Conservation (phyloP, 495 filamentous ascomycete genomes). For the Opeltia flavorubescens region DNA sequence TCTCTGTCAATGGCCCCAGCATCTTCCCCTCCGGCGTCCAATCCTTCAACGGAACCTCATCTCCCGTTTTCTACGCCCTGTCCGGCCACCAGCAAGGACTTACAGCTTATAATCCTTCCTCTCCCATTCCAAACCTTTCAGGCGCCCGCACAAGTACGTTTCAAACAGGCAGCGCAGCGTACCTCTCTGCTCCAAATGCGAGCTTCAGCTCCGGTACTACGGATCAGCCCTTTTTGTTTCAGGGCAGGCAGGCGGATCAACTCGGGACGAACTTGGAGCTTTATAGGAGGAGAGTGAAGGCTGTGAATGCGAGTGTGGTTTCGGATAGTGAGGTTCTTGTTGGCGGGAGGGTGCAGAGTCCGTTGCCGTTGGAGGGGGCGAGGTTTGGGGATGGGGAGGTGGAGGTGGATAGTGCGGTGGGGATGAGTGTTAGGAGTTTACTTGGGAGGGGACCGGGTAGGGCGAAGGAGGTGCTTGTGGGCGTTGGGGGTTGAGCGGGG, state of each 20-base stretch:
- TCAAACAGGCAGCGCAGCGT: conserved; percentile 42
- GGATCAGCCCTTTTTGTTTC: conserved; percentile 40
- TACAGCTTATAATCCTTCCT: conserved; percentile 16
- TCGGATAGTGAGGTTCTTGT: conserved; percentile 22
- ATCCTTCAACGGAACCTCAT: conserved; percentile 22
- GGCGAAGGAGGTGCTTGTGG: conserved; percentile 1
- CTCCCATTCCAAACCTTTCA: background rate
- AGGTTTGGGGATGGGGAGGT: background rate
- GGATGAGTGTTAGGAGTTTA: conserved; percentile 14
- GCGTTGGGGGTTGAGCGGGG: background rate
- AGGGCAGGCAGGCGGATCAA: conserved; percentile 14
- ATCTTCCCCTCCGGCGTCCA: conserved; percentile 49
- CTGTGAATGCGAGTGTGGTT: conserved; percentile 35
- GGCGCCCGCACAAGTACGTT: conserved; percentile 34
- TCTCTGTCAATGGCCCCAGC: conserved; percentile 36
- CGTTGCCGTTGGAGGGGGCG: conserved; percentile 2
- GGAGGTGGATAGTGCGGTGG: conserved; percentile 3
- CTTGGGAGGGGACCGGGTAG: conserved; percentile 22
- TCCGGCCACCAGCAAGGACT: conserved; percentile 19
- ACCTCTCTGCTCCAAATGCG: conserved; percentile 30
- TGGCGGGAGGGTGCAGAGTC: conserved; percentile 16
- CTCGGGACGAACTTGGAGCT: conserved; percentile 17
- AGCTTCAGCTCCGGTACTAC: conserved; percentile 38
- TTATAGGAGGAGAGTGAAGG: conserved; percentile 36
- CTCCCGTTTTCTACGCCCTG: conserved; percentile 14